Evolutionary conservation across 192 early-diverging fungal species (phyloP), one percentile per base, ranked within the genome.

Genomic region (Gigaspora rosea): DNA sequence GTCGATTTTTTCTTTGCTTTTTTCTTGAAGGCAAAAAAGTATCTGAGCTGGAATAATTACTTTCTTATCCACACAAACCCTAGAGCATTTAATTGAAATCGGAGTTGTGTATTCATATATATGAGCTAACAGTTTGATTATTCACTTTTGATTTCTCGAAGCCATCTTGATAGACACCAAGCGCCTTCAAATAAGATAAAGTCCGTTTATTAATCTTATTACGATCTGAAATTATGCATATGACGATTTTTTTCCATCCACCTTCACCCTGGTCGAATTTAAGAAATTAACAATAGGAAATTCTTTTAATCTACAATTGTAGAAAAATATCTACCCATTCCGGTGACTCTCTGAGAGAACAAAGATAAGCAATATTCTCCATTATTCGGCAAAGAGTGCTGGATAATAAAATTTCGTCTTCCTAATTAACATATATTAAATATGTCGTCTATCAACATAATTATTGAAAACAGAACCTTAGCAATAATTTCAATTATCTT

Each of bases 341-440:
- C 54, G 84, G n/a, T 76, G 91, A 93, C 69, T 91, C 86, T 59
- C 86, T 87, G 57, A 91, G 90, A 71, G 91, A 90, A 84, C 92
- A 94, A 79, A 97, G 80, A 80, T 97, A 91, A 20, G 87, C 85
- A 86, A 97, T 95, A 88, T 98, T 98, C 80, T 94, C 94, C 86
- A 92, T 89, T 41, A 96, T 88, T 32, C 91, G 90, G 56, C 88
- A 80, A 86, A 96, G 94, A 16, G 96, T 93, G 82, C 94, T 91
- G 68, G 89, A 91, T 82, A 97, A 96, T 51, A 96, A 84, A 46
- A 92, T 81, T 79, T 96, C 93, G 82, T 96, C 94, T 86, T 97
- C 97, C 70, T 71, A n/a, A 41, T n/a, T n/a, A n/a, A n/a, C n/a
- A n/a, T 32, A 63, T 4, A 63, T 13, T 32, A 64, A 64, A 64